Evolutionary conservation across 345 rosid genomes (phyloP).

Genomic region (rapeseed (Brassica napus)): DNA sequence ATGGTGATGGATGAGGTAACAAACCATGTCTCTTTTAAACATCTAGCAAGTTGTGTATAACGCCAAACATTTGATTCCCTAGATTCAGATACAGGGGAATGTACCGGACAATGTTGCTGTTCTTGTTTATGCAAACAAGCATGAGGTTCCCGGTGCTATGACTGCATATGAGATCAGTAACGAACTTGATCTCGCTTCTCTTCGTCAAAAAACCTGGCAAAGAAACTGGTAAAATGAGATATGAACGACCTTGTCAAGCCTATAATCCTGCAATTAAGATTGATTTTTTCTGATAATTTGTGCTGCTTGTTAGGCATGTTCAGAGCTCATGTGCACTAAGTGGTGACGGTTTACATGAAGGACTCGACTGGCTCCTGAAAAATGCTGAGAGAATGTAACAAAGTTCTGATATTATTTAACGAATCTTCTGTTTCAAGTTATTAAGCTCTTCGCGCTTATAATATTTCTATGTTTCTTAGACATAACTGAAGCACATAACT

Average conservation of each 20-base stretch:
- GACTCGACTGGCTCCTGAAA: slow-evolving; percentile 88
- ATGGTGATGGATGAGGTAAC: slow-evolving; percentile 33
- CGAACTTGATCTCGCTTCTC: slow-evolving; percentile 60
- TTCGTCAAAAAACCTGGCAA: slow-evolving; percentile 57
- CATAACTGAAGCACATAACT: not conserved
- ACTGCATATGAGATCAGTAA: slow-evolving; percentile 64
- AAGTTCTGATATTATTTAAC: no score
- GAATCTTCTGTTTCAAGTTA: slow-evolving; percentile 51
- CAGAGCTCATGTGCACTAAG: slow-evolving; percentile 87
- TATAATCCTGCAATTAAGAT: not conserved
- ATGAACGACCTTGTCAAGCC: not conserved
- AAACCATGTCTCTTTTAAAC: not conserved
- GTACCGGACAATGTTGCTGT: slow-evolving; percentile 41
- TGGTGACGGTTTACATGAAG: slow-evolving; percentile 83
- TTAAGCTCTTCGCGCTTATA: slow-evolving; percentile 53
- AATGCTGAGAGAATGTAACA: slow-evolving; percentile 66
- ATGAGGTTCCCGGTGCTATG: slow-evolving; percentile 64
- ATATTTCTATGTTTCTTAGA: not conserved
- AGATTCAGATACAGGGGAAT: slow-evolving; percentile 17
- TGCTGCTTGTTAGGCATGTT: slow-evolving; percentile 60
- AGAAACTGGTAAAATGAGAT: slow-evolving; percentile 30
- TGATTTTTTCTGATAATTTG: not conserved
- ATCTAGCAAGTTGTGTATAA: not conserved
- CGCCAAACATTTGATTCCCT: not conserved
- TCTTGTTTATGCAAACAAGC: slow-evolving; percentile 63